Percentiles rank a stretch among this genome's conserved stretches.
Conservation (phyloP, 805 yeast species). For the Saccharomycopsis sp. region DNA sequence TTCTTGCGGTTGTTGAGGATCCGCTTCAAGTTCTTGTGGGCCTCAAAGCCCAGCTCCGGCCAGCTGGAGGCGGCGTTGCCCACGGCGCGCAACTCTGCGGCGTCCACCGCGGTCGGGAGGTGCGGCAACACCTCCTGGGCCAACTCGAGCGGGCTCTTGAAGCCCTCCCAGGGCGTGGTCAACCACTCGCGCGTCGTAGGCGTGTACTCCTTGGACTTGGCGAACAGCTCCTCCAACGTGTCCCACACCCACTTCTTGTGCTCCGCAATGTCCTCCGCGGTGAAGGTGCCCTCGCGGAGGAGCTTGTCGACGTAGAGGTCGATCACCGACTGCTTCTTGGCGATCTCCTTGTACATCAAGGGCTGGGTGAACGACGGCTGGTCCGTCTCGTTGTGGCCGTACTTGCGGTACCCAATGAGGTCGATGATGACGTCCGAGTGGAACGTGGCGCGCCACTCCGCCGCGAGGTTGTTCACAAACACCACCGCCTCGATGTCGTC, state of each 20-base stretch:
- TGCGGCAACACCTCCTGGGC: constrained; percentile 95
- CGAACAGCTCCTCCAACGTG: constrained; percentile 82
- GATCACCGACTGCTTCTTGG: constrained; percentile 81
- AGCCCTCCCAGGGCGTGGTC: constrained; percentile 98
- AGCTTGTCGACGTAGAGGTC: constrained; percentile 79
- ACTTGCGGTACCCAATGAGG: constrained; percentile 95
- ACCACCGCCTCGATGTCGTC: constrained; percentile 94
- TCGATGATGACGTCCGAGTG: constrained; percentile 95
- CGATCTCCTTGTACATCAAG: constrained; percentile 87
- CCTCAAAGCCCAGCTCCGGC: constrained; percentile 77
- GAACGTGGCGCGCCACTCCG: constrained; percentile 97
- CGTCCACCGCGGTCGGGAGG: constrained; percentile 87
- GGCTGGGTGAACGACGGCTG: constrained; percentile 99
- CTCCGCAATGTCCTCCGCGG: constrained; percentile 84
- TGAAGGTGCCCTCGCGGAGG: constrained; percentile 80
- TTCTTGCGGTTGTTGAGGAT: constrained; percentile 83
- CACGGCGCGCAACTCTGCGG: constrained; percentile 60
- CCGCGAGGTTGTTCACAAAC: constrained; percentile 90
- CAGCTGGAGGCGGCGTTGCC: constrained; percentile 75
- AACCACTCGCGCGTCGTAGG: constrained; percentile 96
- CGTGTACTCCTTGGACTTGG: constrained; percentile 79
- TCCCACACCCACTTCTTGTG: constrained; percentile 99
- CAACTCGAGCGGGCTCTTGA: constrained; percentile 94
- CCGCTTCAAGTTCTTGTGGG: constrained; percentile 94
- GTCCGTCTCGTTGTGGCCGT: constrained; percentile 99